A percentile compares a stretch with the other conserved stretches of the same genome.
Evolutionary conservation across 176 grass and related monocot genomes (phyloP).

Genomic region (Zizania latifolia): DNA sequence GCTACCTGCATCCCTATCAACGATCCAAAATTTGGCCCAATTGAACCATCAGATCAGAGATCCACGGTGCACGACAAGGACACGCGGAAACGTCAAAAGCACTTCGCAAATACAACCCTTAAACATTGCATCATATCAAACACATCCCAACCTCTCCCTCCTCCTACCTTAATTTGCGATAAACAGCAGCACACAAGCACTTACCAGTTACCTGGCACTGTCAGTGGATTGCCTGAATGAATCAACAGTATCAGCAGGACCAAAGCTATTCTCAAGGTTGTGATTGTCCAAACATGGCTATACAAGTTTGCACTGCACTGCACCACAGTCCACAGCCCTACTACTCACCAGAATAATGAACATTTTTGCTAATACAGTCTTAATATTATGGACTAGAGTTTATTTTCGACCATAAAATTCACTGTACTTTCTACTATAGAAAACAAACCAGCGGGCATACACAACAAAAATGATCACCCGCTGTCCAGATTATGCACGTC

Average conservation of each 20-base stretch:
- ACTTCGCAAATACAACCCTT: no score
- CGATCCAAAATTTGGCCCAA: no score
- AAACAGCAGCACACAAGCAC: no score
- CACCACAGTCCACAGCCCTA: background rate
- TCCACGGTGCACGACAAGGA: no score
- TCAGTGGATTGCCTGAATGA: no score
- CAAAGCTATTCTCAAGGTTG: background rate
- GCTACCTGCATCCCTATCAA: no score
- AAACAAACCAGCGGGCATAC: background rate
- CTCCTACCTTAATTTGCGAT: no score
- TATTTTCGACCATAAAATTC: background rate
- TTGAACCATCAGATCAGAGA: no score
- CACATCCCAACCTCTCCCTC: no score
- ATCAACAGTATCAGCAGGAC: background rate
- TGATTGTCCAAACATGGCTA: background rate
- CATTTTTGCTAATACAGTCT: background rate
- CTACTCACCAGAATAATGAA: background rate
- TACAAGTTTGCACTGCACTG: background rate
- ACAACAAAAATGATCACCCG: conserved; percentile 27
- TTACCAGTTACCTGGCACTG: no score
- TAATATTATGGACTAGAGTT: background rate
- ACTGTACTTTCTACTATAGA: background rate
- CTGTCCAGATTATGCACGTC: conserved; percentile 13
- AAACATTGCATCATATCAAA: no score
- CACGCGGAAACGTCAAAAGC: no score